Percentiles rank a stretch among this genome's conserved stretches.
Conservation (phyloP, 192 early-diverging fungal genomes). For the Spinellus fusiger region DNA sequence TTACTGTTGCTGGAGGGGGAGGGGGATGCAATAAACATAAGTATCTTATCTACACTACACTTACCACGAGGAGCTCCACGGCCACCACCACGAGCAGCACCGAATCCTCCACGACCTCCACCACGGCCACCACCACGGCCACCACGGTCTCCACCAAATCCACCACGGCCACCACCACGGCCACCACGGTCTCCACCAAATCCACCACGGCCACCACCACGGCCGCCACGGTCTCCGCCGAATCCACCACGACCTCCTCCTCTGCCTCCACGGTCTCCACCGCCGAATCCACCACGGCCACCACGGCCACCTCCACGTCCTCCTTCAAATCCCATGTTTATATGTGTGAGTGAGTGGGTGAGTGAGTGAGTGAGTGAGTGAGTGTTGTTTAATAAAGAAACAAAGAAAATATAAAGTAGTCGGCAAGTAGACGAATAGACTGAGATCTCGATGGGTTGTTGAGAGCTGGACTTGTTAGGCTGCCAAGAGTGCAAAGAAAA, state of each 20-base stretch:
- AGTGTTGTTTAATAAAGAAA: too few relatives aligned
- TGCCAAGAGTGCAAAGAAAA: neutral
- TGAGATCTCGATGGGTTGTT: neutral
- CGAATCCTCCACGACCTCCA: slow-evolving; percentile 36
- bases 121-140: slow-evolving; percentile 31
- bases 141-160: slow-evolving; percentile 36
- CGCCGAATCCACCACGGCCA: slow-evolving; percentile 30
- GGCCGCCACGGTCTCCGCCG: neutral
- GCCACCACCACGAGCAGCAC: slow-evolving; percentile 29
- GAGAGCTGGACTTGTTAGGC: neutral
- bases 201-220: slow-evolving; percentile 42
- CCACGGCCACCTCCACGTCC: slow-evolving; percentile 21
- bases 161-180: slow-evolving; percentile 45
- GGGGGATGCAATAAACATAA: neutral
- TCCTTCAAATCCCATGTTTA: slow-evolving; percentile 26
- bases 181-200: slow-evolving; percentile 48
- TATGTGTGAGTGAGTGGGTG: slow-evolving; percentile 3
- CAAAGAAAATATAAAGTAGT: too few relatives aligned
- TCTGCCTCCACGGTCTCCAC: slow-evolving; percentile 36
- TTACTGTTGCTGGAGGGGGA: neutral
- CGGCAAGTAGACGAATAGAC: too few relatives aligned
- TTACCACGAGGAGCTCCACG: too few relatives aligned
- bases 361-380: too few relatives aligned
- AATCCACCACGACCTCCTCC: slow-evolving; percentile 39
- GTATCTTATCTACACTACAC: neutral